Conservation (phyloP, 495 filamentous ascomycete genomes). For the Penicillium daleae region DNA sequence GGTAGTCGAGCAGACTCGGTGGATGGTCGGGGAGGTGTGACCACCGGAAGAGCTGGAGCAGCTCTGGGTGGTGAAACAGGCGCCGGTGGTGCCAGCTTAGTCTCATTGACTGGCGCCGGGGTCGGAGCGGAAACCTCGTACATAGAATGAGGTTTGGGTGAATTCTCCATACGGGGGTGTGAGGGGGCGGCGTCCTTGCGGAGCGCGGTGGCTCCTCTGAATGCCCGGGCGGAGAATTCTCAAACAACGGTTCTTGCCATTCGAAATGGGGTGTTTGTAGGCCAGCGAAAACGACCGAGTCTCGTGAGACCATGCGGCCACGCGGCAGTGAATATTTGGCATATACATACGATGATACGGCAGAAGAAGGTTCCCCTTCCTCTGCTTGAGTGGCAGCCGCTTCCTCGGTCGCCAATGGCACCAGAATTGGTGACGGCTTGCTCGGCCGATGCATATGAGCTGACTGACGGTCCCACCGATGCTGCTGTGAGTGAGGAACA, state of each 20-base stretch:
- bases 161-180: slow-evolving; percentile 23
- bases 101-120: neutral
- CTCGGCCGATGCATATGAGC: slow-evolving; percentile 38
- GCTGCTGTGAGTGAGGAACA: neutral
- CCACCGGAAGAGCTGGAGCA: slow-evolving; percentile 35
- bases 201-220: slow-evolving; percentile 41
- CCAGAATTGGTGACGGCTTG: slow-evolving; percentile 45
- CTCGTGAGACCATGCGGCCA: slow-evolving; percentile 72
- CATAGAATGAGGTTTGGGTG: slow-evolving; percentile 44
- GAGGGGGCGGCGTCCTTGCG: slow-evolving; percentile 44
- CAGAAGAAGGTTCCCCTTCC: slow-evolving; percentile 45
- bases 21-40: slow-evolving; percentile 53
- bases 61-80: slow-evolving; percentile 19
- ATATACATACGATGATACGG: slow-evolving; percentile 78
- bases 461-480: slow-evolving; percentile 13
- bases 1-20: slow-evolving; percentile 43
- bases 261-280: slow-evolving; percentile 60
- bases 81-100: neutral
- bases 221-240: slow-evolving; percentile 52
- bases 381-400: slow-evolving; percentile 11
- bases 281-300: slow-evolving; percentile 68
- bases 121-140: slow-evolving; percentile 33
- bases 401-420: slow-evolving; percentile 35
- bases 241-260: slow-evolving; percentile 61
- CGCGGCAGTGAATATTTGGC: slow-evolving; percentile 82